Base-by-base conservation (phyloP, 2,329 filamentous ascomycete genomes). In the Talaromyces piceae region DNA sequence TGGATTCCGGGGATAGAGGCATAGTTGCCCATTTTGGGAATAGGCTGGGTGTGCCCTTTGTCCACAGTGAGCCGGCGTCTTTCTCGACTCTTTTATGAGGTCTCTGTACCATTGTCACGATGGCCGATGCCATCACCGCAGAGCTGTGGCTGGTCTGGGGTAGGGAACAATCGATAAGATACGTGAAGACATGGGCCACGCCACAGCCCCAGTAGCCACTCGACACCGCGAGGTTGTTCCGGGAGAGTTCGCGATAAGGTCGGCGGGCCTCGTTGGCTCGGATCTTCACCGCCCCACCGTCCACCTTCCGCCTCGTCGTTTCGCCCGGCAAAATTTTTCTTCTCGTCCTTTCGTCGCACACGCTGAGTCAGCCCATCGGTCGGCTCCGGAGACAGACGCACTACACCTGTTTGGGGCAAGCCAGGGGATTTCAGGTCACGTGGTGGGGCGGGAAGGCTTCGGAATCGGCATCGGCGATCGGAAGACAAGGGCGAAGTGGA, bases 21-120 rank as follows among this genome's bases (percentile, higher is more conserved):
- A 53, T 33, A 27, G 41, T 53, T 53, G 51, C 51, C 47, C 23
- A 25, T 53, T 53, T 46, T 43, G 51, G 51, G 13, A 43, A 25
- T 43, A 22, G 39, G 20, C 12, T 37, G 31, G 31, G 31, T 9
- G 31, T n/a, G n/a, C n/a, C n/a, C n/a, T n/a, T n/a, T n/a, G n/a
- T n/a, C n/a, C n/a, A n/a, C n/a, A n/a, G n/a, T n/a, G n/a, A n/a
- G n/a, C n/a, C n/a, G n/a, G n/a, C n/a, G n/a, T n/a, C n/a, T n/a
- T n/a, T n/a, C n/a, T n/a, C n/a, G n/a, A n/a, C n/a, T n/a, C n/a
- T n/a, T n/a, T n/a, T n/a, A n/a, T n/a, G n/a, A n/a, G n/a, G n/a
- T n/a, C n/a, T n/a, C n/a, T n/a, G n/a, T n/a, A n/a, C 16, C 33
- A 11, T 37, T 37, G 33, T 31, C 3, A n/a, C 18, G 31, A 18